phyloP scores from a whole-genome alignment of 2,329 filamentous ascomycete species.

The Sordariomycetes sp. region DNA sequence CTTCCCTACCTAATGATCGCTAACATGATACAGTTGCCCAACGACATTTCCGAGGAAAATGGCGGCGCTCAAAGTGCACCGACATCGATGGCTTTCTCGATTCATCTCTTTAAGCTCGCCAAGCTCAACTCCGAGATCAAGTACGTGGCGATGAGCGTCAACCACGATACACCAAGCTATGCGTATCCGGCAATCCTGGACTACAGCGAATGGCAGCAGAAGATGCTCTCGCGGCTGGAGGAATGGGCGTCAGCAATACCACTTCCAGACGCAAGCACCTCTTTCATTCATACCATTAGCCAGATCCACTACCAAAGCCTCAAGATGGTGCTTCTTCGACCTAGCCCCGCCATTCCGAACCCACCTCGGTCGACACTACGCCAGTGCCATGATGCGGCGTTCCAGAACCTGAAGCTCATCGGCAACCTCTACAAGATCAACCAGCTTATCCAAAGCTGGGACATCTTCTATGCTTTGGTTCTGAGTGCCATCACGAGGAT shows the following conservation, averaged over 20 bases:
- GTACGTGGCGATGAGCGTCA: conserved; percentile 43
- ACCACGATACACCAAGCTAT: conserved; percentile 34
- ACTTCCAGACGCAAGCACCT: conserved; percentile 3
- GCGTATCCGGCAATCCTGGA: conserved; percentile 36
- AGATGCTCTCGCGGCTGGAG: conserved; percentile 28
- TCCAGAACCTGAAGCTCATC: conserved; percentile 28
- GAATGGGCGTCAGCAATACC: conserved; percentile 18
- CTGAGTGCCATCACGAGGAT: conserved; percentile 39
- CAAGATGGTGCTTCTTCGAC: conserved; percentile 38
- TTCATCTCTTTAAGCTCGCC: conserved; percentile 37
- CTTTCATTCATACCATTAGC: conserved; percentile 25
- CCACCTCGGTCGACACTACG: conserved; percentile 29
- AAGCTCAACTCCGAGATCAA: conserved; percentile 49
- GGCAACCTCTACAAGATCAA: conserved; percentile 33
- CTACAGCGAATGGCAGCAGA: conserved; percentile 34
- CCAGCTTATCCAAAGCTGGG: conserved; percentile 35
- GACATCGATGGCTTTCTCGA: conserved; percentile 25
- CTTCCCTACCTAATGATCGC: not conserved
- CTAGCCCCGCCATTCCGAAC: conserved; percentile 40
- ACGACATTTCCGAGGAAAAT: not conserved
- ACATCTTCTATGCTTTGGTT: conserved; percentile 37
- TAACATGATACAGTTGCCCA: no score
- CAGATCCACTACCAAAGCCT: conserved; percentile 37
- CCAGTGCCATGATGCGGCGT: conserved; percentile 32
- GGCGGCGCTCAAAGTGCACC: not conserved